A percentile compares a stretch with the other conserved stretches of the same genome.
Conservation (phyloP, 108 stramenopile genomes). For the Cyclostephanos invisitatus region DNA sequence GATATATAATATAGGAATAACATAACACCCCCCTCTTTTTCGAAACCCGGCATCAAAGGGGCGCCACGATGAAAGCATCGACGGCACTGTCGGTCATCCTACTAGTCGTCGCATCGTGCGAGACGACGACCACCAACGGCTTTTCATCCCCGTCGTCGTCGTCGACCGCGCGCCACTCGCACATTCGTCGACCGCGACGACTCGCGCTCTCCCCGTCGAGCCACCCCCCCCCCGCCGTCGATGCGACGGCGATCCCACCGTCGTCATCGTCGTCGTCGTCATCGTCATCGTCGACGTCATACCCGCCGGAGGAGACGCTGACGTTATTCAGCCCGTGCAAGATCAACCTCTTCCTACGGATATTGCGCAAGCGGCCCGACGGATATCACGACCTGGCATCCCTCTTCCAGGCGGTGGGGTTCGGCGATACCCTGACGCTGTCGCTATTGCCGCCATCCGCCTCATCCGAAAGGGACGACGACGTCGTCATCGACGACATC, state of each 20-base stretch:
- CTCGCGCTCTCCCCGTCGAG: not conserved
- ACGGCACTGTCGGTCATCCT: not conserved
- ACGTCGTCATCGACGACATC: too few species aligned
- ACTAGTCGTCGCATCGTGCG: not conserved
- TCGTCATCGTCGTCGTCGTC: not conserved
- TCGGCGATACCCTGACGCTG: constrained; percentile 87
- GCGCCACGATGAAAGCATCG: not conserved
- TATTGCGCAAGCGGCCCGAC: constrained; percentile 88
- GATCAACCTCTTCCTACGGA: constrained; percentile 96
- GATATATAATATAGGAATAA: too few species aligned
- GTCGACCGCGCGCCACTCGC: not conserved
- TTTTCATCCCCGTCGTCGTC: not conserved
- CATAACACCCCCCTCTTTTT: too few species aligned
- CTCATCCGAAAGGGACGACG: too few species aligned
- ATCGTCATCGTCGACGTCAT: not conserved
- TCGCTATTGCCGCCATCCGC: constrained; percentile 37
- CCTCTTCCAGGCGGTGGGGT: constrained; percentile 94
- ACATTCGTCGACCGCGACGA: not conserved
- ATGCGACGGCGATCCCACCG: not conserved
- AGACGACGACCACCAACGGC: not conserved
- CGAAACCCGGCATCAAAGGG: too few species aligned
- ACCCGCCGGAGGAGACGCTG: constrained; percentile 14
- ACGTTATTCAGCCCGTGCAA: constrained; percentile 92
- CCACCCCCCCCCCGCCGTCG: not conserved
- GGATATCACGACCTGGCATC: constrained; percentile 95